Evolutionary conservation across 495 filamentous ascomycete genomes (phyloP).

Genomic region (Daldinia grandis): DNA sequence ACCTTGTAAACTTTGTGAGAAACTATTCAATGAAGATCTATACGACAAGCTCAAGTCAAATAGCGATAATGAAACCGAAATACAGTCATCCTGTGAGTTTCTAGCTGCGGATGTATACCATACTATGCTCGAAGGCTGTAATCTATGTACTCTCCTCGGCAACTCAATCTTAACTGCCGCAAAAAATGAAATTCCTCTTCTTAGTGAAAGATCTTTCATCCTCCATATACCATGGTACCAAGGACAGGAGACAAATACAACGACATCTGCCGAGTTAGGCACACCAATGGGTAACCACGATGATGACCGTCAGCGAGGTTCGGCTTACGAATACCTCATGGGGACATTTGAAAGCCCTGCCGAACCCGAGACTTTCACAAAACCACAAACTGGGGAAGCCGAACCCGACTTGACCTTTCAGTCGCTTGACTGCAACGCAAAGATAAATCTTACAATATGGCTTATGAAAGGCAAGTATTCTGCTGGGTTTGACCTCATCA

Average conservation of each 20-base stretch:
- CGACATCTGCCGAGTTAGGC: not conserved
- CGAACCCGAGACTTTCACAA: not conserved
- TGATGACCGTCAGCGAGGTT: not conserved
- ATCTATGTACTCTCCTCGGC: slow-evolving; percentile 4
- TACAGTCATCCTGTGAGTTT: slow-evolving; percentile 3
- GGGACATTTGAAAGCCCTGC: not conserved
- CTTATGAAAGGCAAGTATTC: slow-evolving; percentile 5
- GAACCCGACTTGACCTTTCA: not conserved
- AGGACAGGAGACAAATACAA: not conserved
- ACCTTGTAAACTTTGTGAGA: not conserved
- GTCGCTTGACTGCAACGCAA: slow-evolving; percentile 5
- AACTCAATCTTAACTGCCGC: slow-evolving; percentile 4
- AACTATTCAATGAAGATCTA: slow-evolving; percentile 6
- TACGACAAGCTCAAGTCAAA: not conserved
- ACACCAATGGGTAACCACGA: not conserved
- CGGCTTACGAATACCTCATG: slow-evolving; percentile 2
- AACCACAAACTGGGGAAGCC: not conserved
- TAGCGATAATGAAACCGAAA: not conserved
- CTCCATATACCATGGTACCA: slow-evolving; percentile 14
- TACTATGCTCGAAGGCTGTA: slow-evolving; percentile 5
- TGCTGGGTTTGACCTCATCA: slow-evolving; percentile 9
- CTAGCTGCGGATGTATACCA: slow-evolving; percentile 3
- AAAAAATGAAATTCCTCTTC: not conserved
- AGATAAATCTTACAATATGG: not conserved
- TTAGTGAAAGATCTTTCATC: not conserved